Evolutionary conservation across 2,329 filamentous ascomycete genomes (phyloP), one percentile per base, ranked within the genome.

Genomic region (Scedosporium apiospermum): DNA sequence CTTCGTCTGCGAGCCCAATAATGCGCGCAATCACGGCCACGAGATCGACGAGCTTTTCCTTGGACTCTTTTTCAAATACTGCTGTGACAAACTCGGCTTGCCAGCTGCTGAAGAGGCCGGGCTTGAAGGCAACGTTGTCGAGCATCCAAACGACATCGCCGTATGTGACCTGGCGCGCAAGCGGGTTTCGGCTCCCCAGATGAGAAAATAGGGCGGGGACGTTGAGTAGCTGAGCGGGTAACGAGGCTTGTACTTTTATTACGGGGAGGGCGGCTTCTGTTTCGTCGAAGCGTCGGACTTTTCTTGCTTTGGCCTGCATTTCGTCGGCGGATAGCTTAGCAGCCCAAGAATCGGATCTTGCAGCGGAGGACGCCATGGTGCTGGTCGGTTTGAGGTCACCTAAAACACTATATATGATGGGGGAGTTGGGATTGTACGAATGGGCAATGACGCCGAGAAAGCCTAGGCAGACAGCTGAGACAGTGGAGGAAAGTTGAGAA

Each of bases 101-200:
- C 91, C 92, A 97, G 61, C 71, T 73, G 61, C 75, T 76, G 1
- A 75, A 73, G 63, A 73, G 69, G 18, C 75, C 69, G 57, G 77
- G 75, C 64, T 85, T 84, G 72, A 88, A 93, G 4, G 92, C 93
- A 2, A 90, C 93, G 70, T 95, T 96, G 77, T 98, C 92, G 58
- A 97, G 79, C 6, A 97, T 78, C 93, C 93, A 97, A 49, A 97
- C 86, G 14, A 84, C 85, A 72, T 96, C 89, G 46, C 83, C 76
- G 16, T 80, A 78, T 62, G 85, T 82, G 57, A 91, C 82, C 41
- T 80, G 76, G 57, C 81, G 81, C 0, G 82, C 79, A 12, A 87
- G 76, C 1, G 88, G 87, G 69, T 86, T 88, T 63, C 71, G 71
- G 58, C 73, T 71, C 23, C 80, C 79, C 1, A 87, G 72, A 62